Base-by-base conservation (phyloP, 306 rosid genomes). In the Inga leiocalycina region DNA sequence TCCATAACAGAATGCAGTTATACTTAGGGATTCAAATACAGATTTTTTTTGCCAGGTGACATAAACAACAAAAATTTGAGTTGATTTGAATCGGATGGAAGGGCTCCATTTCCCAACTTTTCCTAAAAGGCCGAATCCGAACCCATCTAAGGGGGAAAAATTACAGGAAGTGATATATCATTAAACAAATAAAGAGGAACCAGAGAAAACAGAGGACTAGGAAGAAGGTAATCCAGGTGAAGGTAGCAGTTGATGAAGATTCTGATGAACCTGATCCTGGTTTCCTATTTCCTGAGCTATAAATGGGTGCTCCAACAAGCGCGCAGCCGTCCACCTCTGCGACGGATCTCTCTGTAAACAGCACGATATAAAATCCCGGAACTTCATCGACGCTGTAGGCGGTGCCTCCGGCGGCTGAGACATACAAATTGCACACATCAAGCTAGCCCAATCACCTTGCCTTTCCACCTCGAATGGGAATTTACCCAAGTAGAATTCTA, bases 211-310 rank as follows among this genome's bases (percentile, higher is more conserved):
- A 57, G 5, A 84, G 22, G 65, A 81, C 88, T 89, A 88, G 13
- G 92, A 89, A 59, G 93, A 67, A 11, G 81, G 89, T 2, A 89
- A 80, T 71, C 87, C 79, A n/a, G 93, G 97, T 45, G 94, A 92
- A 48, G 95, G 95, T 2, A 89, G 87, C 2, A 90, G 76, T 68
- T 88, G 93, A 81, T 85, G 93, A 64, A 88, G 90, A 74, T 90
- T 90, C 57, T 89, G 86, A 82, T 84, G 89, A 51, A 67, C 69
- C 76, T 81, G 93, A 43, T 17, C 79, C 77, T 86, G 86, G 19
- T 76, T 44, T 39, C 87, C 74, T 27, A 27, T 27, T 27, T 27
- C 30, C 30, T 27, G 30, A 27, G 30, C 30, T 27, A 27, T 27
- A 27, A 27, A 27, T 27, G 30, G 30, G 30, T 27, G 30, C 30